A percentile compares a stretch with the other conserved stretches of the same genome.
Evolutionary conservation across 192 early-diverging fungal genomes (phyloP).

Genomic region (Martensiomyces pterosporus): DNA sequence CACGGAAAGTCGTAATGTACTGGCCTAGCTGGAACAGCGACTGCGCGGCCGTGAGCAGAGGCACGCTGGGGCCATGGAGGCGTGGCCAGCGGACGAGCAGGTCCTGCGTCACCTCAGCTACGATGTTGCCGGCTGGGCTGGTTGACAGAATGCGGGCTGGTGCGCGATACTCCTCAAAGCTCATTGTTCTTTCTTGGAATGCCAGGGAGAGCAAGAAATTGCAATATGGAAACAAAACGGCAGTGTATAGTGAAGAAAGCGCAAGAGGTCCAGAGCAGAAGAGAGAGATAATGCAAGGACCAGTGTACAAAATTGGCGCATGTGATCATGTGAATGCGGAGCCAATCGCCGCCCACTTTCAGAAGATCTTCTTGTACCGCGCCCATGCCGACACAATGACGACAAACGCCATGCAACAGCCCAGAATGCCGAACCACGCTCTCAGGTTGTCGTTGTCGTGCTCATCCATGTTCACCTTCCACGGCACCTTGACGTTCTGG

Average conservation of each 20-base stretch:
- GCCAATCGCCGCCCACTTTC: no score
- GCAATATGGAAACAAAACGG: constrained; percentile 1
- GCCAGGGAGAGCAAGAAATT: constrained; percentile 3
- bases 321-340: constrained; percentile 1
- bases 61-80: neutral
- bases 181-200: no score
- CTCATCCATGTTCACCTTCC: constrained; percentile 31
- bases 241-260: neutral
- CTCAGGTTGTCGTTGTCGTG: constrained; percentile 13
- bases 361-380: constrained; percentile 6
- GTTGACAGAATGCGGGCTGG: constrained; percentile 21
- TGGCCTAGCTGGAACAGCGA: constrained; percentile 15
- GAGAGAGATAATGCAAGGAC: neutral
- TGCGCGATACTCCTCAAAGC: constrained; percentile 7
- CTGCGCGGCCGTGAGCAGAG: neutral
- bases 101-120: constrained; percentile 27
- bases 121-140: constrained; percentile 11
- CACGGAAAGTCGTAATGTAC: constrained; percentile 14
- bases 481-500: constrained; percentile 64
- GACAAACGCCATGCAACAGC: constrained; percentile 33
- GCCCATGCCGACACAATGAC: constrained; percentile 16
- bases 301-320: constrained; percentile 1
- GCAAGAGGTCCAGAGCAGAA: neutral
- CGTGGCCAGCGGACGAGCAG: constrained; percentile 3
- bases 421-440: constrained; percentile 58